These are phyloP conservation scores for Phytophthora capsici DNA, from an alignment of 352 stramenopile species.

Conservation along the genomic window DNA sequence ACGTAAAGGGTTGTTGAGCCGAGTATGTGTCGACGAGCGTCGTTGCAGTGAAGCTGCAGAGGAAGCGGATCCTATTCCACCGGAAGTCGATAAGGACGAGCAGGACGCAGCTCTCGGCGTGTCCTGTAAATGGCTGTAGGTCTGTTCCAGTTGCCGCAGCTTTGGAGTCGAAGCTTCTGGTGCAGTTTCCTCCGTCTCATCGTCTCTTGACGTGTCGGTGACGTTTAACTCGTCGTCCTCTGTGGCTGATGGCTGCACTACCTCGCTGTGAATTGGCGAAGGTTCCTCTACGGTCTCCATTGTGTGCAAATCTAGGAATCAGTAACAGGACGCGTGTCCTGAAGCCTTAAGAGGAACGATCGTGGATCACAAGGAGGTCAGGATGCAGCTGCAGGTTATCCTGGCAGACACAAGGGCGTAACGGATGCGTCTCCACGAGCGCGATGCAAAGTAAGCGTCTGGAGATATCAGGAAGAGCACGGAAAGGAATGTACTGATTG, in stretches of 20 bases:
- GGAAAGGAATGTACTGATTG: slow-evolving; percentile 15
- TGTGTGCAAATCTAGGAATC: slow-evolving; percentile 2
- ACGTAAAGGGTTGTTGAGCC: slow-evolving; percentile 25
- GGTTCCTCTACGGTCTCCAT: background rate
- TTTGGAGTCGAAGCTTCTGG: background rate
- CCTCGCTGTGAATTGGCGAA: background rate
- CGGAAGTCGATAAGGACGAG: slow-evolving; percentile 29
- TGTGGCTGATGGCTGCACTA: background rate
- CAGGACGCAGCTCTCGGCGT: slow-evolving; percentile 27
- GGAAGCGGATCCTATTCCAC: slow-evolving; percentile 2
- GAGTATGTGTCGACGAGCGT: slow-evolving; percentile 8
- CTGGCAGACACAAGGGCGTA: slow-evolving; percentile 5
- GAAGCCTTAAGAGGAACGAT: slow-evolving; percentile 6
- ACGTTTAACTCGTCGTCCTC: slow-evolving; percentile 29
- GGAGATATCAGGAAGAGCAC: slow-evolving; percentile 19
- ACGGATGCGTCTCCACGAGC: slow-evolving; percentile 28
- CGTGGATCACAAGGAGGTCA: slow-evolving; percentile 1
- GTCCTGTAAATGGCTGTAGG: slow-evolving; percentile 9
- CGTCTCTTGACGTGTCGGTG: slow-evolving; percentile 31
- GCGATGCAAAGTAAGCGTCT: slow-evolving; percentile 21
- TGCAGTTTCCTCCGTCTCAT: slow-evolving; percentile 10
- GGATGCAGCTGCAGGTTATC: slow-evolving; percentile 7
- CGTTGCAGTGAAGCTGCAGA: slow-evolving; percentile 18
- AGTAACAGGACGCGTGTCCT: background rate
- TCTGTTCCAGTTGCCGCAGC: slow-evolving; percentile 11